A percentile compares a stretch with the other conserved stretches of the same genome.
Conservation (phyloP, 306 rosid genomes). For the Begonia fuchsioides region DNA sequence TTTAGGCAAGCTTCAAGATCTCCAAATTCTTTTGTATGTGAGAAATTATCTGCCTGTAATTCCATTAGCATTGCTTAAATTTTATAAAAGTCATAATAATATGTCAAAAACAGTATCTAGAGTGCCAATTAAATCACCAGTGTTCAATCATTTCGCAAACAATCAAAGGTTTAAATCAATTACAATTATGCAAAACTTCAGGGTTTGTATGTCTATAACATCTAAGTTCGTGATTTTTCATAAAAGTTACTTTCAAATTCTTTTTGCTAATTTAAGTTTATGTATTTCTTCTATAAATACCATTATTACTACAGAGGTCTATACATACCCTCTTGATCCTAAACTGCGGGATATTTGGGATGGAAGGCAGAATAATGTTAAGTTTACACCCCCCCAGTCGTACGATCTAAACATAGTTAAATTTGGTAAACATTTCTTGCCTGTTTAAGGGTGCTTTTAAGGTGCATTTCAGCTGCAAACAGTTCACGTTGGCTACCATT, state of each 20-base stretch:
- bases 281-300: too few species aligned
- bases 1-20: slow-evolving; percentile 53
- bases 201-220: too few species aligned
- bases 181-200: too few species aligned
- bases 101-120: neutral
- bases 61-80: slow-evolving; percentile 9
- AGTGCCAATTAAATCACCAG: neutral
- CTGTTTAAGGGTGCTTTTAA: slow-evolving; percentile 71
- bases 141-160: neutral
- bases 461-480: slow-evolving; percentile 71
- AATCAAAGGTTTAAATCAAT: too few species aligned
- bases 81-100: neutral
- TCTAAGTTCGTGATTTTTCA: too few species aligned
- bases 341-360: too few species aligned
- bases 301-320: too few species aligned
- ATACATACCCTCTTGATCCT: too few species aligned
- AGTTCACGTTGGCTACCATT: slow-evolving; percentile 50
- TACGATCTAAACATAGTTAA: neutral
- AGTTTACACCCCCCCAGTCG: neutral
- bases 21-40: slow-evolving; percentile 43
- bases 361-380: too few species aligned
- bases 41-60: slow-evolving; percentile 41
- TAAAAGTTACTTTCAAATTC: too few species aligned
- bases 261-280: too few species aligned
- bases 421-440: slow-evolving; percentile 21